These are phyloP conservation scores for Pachysolen tannophilus DNA, from an alignment of 805 yeast genomes.

Conservation along the genomic window DNA sequence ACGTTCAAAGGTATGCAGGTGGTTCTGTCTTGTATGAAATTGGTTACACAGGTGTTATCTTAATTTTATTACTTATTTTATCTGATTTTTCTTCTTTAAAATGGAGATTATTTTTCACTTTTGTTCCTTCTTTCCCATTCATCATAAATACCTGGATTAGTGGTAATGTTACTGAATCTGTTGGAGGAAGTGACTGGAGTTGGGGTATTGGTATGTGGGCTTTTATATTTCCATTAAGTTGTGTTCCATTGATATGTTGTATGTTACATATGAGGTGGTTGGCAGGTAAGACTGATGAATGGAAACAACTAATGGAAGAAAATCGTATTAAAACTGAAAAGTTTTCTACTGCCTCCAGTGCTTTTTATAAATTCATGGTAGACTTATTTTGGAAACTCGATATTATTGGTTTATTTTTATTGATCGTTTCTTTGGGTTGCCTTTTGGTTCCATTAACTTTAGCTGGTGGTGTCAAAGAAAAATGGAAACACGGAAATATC, in stretches of 20 bases:
- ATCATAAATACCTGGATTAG: constrained; percentile 77
- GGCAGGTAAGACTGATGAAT: constrained; percentile 47
- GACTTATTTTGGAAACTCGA: constrained; percentile 58
- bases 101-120: constrained; percentile 62
- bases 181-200: constrained; percentile 43
- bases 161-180: constrained; percentile 43
- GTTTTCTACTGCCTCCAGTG: too few species aligned
- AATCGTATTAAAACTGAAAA: too few species aligned
- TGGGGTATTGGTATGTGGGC: constrained; percentile 85
- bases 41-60: constrained; percentile 59
- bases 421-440: constrained; percentile 52
- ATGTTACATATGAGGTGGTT: constrained; percentile 46
- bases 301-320: constrained; percentile 28
- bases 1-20: constrained; percentile 51
- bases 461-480: constrained; percentile 52
- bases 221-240: constrained; percentile 57
- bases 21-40: constrained; percentile 51
- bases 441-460: constrained; percentile 67
- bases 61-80: constrained; percentile 47
- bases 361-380: constrained; percentile 23
- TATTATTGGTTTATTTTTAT: constrained; percentile 48
- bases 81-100: constrained; percentile 63
- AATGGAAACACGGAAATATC: constrained; percentile 54
- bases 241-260: constrained; percentile 51
- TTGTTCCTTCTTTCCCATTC: constrained; percentile 63